Evolutionary conservation across 441 rosid species (phyloP).

Genomic region (Bruguiera hainesii): DNA sequence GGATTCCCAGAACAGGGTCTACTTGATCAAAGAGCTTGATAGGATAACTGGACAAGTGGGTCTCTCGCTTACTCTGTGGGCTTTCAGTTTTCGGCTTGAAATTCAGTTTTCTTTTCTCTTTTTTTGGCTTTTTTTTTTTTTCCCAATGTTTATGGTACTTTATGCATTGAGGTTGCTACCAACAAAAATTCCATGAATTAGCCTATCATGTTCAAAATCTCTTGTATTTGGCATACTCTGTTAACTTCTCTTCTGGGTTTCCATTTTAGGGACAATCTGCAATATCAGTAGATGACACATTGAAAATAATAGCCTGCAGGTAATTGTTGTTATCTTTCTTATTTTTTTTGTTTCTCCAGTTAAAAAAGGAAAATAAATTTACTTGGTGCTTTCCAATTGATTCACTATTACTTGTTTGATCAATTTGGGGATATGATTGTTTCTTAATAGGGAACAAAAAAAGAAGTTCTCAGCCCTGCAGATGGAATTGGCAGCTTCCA

Average conservation of each 20-base stretch:
- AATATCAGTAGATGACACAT: conserved; percentile 84
- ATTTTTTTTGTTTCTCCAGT: background rate
- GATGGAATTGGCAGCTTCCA: conserved; percentile 63
- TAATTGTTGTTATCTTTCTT: conserved; percentile 16
- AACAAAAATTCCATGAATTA: too few species aligned
- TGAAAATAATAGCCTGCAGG: conserved; percentile 96
- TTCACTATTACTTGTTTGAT: background rate
- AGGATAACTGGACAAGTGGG: conserved; percentile 73
- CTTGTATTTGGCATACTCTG: too few species aligned
- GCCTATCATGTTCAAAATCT: too few species aligned
- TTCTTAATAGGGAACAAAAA: conserved; percentile 71
- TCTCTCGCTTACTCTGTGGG: conserved; percentile 1
- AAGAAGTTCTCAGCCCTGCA: conserved; percentile 71
- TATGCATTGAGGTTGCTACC: too few species aligned
- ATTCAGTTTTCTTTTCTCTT: background rate
- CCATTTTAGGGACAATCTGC: conserved; percentile 72
- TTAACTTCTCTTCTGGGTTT: conserved; percentile 6
- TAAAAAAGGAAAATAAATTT: too few species aligned
- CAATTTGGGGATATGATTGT: conserved; percentile 6
- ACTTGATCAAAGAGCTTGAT: conserved; percentile 83
- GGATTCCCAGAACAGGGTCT: conserved; percentile 84
- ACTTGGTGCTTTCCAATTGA: background rate
- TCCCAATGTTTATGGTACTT: too few species aligned
- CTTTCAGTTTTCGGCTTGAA: background rate
- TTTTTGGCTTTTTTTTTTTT: too few species aligned